Percentiles rank a stretch among this genome's conserved stretches.
Evolutionary conservation across 2,329 filamentous ascomycete genomes (phyloP).

Genomic region (Ophiostoma perfectum): DNA sequence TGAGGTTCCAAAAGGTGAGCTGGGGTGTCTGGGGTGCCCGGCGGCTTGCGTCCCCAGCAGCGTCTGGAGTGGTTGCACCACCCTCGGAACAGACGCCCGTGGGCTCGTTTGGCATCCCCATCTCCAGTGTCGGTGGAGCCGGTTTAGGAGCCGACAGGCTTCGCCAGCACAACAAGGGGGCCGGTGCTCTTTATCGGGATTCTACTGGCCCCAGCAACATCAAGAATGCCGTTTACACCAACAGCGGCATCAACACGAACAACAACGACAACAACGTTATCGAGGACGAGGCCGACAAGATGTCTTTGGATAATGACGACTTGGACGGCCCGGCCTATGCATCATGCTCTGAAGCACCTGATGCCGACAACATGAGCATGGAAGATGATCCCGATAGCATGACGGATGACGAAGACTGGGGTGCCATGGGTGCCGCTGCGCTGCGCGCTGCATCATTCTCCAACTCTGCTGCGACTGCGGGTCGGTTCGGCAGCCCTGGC

Average conservation of each 20-base stretch:
- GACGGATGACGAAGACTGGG: conserved; percentile 97
- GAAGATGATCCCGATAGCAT: conserved; percentile 76
- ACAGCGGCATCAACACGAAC: neutral
- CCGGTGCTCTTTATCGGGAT: conserved; percentile 60
- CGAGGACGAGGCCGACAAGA: conserved; percentile 86
- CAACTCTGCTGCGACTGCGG: conserved; percentile 38
- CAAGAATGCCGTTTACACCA: neutral
- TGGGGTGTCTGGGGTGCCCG: conserved; percentile 95
- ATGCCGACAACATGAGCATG: conserved; percentile 53
- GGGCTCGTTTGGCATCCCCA: conserved; percentile 51
- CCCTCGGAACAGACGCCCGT: neutral
- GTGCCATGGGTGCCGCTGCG: conserved; percentile 77
- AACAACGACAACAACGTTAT: conserved; percentile 54
- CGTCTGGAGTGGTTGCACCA: neutral
- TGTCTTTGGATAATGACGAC: conserved; percentile 81
- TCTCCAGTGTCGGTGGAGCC: conserved; percentile 43
- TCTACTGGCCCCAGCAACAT: conserved; percentile 49
- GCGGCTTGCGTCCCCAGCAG: conserved; percentile 39
- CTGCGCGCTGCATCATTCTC: conserved; percentile 64
- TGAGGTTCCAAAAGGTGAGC: conserved; percentile 90
- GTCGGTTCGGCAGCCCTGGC: conserved; percentile 48
- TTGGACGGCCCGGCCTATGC: conserved; percentile 59
- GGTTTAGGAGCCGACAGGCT: conserved; percentile 38
- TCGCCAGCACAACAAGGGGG: conserved; percentile 53
- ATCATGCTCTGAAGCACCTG: conserved; percentile 70